Evolutionary conservation across 2,329 filamentous ascomycete species (phyloP), one percentile per base, ranked within the genome.

Genomic region (Sarocladium oryzae): DNA sequence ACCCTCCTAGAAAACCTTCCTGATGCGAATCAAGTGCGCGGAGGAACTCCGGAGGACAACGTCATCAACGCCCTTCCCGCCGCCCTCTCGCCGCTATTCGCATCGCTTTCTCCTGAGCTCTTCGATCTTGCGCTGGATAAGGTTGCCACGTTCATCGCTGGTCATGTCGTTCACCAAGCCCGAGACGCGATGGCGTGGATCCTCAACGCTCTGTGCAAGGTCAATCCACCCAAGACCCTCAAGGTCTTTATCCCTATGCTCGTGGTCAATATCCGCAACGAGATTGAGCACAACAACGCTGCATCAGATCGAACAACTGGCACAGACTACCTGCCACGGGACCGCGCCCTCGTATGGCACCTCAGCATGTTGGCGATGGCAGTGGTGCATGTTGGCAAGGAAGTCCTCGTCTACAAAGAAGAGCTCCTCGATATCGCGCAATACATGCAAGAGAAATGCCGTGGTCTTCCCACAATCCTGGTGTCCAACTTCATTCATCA

Each of bases 171-270:
- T 16, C 91, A 99, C 61, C 93, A 97, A 69, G 92, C 93, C 50
- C 79, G 92, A 57, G 93, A 99, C 74, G 92, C 93, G 7, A 96
- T 99, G 87, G 93, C 95, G 1, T 99, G 96, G 78, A 97, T 97
- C 51, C 88, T 92, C 69, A 97, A 96, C 67, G 88, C 89, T 0
- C 77, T 99, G 21, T 96, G 93, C 76, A 97, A 97, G 69, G 89
- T 95, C 58, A 89, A 95, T 59, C 91, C 95, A 0, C 85, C 92
- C 64, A 96, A 96, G 71, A 90, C 93, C 1, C 75, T 99, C 49
- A 93, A 91, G 64, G 82, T 89, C 13, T 87, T 99, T 51, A 78
- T 99, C 28, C 93, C 93, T 1, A 89, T 96, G 73, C 76, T 97
- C 50, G 86, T 95, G 49, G 80, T 88, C 64, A 91, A 89, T 52